Conservation (phyloP, 306 rosid species). For the Spatholobus suberectus region DNA sequence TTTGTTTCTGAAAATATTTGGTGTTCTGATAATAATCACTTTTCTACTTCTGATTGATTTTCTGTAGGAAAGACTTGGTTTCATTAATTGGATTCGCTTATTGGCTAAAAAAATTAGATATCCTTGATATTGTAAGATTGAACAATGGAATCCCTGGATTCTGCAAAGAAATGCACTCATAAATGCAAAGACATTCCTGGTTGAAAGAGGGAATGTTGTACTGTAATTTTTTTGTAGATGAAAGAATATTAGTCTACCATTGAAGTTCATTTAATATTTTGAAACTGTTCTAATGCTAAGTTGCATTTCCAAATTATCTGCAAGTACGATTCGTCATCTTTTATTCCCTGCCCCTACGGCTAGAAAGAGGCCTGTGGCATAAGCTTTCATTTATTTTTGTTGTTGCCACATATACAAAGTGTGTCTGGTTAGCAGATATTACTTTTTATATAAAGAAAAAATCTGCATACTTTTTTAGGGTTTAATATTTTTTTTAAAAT, state of each 20-base stretch:
- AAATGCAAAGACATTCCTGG: background rate
- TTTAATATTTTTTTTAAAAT: background rate
- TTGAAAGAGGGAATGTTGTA: background rate
- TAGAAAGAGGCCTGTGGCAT: background rate
- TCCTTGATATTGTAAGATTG: background rate
- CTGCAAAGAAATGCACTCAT: background rate
- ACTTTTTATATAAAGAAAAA: background rate
- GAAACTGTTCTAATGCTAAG: background rate
- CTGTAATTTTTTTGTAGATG: background rate
- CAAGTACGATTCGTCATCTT: background rate
- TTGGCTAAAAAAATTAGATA: background rate
- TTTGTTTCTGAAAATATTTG: slow-evolving; percentile 1
- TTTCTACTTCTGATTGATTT: background rate
- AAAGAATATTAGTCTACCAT: background rate
- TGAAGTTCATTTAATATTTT: slow-evolving; percentile 11
- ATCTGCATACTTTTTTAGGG: background rate
- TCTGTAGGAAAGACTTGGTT: background rate
- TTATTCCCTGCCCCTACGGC: background rate
- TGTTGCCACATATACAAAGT: background rate
- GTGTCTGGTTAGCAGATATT: background rate
- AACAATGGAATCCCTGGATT: background rate
- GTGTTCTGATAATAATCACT: background rate
- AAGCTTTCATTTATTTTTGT: background rate
- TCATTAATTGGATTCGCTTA: background rate
- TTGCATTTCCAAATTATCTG: background rate